Base-by-base conservation (phyloP, 306 rosid species). In the Vigna hirtella region DNA sequence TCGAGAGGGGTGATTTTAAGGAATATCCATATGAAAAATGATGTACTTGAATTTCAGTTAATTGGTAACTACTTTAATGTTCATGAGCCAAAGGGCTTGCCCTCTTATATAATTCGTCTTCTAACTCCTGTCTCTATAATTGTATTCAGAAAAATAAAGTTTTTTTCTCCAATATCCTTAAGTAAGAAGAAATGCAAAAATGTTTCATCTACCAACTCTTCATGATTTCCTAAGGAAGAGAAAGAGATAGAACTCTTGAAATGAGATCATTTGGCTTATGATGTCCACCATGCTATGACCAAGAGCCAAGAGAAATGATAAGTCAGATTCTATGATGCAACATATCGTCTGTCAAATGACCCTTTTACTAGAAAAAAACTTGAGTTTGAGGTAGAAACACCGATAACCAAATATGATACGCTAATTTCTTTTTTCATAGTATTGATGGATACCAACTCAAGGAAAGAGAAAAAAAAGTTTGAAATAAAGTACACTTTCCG, bases 191-290 rank as follows among this genome's bases (percentile, higher is more conserved):
- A 15, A 49, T 59, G 71, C 63, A 70, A 40, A 42, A 64, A 18
- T 48, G 18, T 59, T 79, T 43, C 52, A 47, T 56, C 40, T 6
- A 81, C 22, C 59, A 71, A 30, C 51, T 68, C 66, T 56, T 6
- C 77, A 66, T 20, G 64, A 30, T 45, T 66, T 66, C 56, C 22
- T 32, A 18, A 53, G 13, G 24, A 67, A 56, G 62, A 34, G 72
- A 67, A 81, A 70, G 72, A 62, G 73, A 69, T 34, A 70, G 64
- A 22, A 76, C 62, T 69, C 20, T 69, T 57, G 43, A 51, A 55
- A 43, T 17, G 24, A 32, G 47, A 73, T 43, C 50, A 63, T 52
- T 73, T 64, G 42, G 43, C 61, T 26, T 51, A 77, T 64, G 36
- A 72, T 38, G 74, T 64, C 45, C 62, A 64, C n/a, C 51, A 47